Conservation (phyloP, 257 asterid genomes). For the Nicotiana paniculata region DNA sequence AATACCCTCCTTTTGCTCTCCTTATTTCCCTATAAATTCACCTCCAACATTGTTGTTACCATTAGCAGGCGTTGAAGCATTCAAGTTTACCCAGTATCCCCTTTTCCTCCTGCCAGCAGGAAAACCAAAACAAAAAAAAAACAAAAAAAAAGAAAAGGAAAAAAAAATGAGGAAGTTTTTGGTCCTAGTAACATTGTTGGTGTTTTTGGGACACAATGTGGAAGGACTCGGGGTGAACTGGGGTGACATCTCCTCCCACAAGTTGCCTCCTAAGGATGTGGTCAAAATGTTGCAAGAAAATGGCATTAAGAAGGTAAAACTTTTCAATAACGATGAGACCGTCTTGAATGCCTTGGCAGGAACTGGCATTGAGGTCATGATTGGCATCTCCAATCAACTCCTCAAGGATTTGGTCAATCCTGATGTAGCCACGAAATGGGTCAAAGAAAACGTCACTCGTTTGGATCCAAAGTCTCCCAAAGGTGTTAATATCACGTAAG, state of each 20-base stretch:
- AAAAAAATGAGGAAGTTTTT: neutral
- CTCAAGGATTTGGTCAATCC: slow-evolving; percentile 5
- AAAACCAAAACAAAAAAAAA: neutral
- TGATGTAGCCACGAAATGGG: slow-evolving; percentile 26
- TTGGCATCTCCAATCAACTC: slow-evolving; percentile 29
- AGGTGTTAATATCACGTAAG: slow-evolving; percentile 44
- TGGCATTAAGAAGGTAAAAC: slow-evolving; percentile 29
- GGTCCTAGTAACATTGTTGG: neutral
- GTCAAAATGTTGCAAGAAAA: slow-evolving; percentile 31
- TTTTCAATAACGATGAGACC: slow-evolving; percentile 25
- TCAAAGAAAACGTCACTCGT: slow-evolving; percentile 25
- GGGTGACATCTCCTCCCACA: slow-evolving; percentile 28
- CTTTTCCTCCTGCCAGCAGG: neutral
- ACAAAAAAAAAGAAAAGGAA: neutral
- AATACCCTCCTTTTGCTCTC: neutral
- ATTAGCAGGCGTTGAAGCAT: neutral
- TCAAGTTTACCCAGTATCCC: neutral
- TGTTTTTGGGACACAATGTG: neutral
- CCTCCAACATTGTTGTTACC: neutral
- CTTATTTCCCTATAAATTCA: neutral
- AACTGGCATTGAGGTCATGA: slow-evolving; percentile 36
- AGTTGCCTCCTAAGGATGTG: slow-evolving; percentile 26
- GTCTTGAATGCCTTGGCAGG: slow-evolving; percentile 36
- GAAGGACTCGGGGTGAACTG: slow-evolving; percentile 34
- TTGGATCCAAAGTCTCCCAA: slow-evolving; percentile 14